Evolutionary conservation across 257 asterid species (phyloP), one percentile per base, ranked within the genome.

Genomic region (Dorcoceras hygrometricum): DNA sequence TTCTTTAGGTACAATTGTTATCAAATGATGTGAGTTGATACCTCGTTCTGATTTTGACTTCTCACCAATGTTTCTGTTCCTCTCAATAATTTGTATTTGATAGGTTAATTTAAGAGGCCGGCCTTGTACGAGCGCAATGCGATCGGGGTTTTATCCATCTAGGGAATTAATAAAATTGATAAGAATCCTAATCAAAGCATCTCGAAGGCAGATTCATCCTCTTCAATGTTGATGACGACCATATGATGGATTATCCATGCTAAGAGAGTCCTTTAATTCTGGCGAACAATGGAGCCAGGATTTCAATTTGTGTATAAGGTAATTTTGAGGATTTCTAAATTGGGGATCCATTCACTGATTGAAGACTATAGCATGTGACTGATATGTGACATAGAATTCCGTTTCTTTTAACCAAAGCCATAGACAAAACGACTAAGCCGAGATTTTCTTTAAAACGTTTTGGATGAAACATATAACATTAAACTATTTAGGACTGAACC

Each of bases 61-160:
- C 20, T 23, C 31, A 25, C 55, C 43, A 20, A 58, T 68, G n/a
- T 60, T 48, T 61, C 26, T 64, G 59, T 50, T 73, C 39, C 56
- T 73, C 69, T 46, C 8, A 4, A 18, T 46, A 24, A 4, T 54
- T 48, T 60, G 74, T 67, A 63, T 57, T 78, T 76, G 66, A 63
- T 82, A 87, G 96, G 90, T 69, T 91, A 89, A 66, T 75, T 75
- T 58, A 86, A 78, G 86, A 85, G 80, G 78, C 94, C 88, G 63
- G 81, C 83, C 6, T 72, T 77, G 58, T 63, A 65, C 32, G 53
- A 66, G 48, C 82, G 56, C 50, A 23, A 63, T 63, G 58, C 69
- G 54, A 50, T 23, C 27, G 85, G 79, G 73, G 71, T 74, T 75
- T 70, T 81, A 16, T 77, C 84, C 56, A 62, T 77, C 74, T 77